These are phyloP conservation scores for Elaeis guineensis DNA, from an alignment of 176 grass and related monocot species.

Conservation along the genomic window DNA sequence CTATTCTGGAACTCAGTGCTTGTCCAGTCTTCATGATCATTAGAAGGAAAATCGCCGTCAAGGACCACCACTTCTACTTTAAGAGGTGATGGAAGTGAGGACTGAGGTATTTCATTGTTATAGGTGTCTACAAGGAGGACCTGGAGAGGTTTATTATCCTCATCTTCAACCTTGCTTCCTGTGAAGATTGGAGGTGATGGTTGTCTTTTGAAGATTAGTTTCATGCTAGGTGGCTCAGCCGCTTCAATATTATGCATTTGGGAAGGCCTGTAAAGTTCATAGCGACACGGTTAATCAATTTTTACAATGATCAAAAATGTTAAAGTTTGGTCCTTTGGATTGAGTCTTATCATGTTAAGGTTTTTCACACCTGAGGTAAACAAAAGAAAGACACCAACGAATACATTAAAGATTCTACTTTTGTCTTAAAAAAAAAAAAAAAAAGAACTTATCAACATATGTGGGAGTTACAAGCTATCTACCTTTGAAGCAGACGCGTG, in stretches of 20 bases:
- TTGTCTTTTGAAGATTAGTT: slow-evolving; percentile 37
- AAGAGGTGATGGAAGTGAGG: slow-evolving; percentile 14
- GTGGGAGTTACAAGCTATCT: background rate
- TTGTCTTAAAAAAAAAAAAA: background rate
- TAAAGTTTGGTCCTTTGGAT: background rate
- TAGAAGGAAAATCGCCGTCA: slow-evolving; percentile 47
- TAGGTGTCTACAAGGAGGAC: slow-evolving; percentile 32
- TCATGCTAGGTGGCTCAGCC: slow-evolving; percentile 14
- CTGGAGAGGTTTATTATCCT: slow-evolving; percentile 28
- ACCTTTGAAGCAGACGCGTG: slow-evolving; percentile 38
- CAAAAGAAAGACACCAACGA: too few species aligned
- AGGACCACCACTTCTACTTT: slow-evolving; percentile 70
- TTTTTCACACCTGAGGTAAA: too few species aligned
- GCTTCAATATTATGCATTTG: slow-evolving; percentile 11
- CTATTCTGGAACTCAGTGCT: slow-evolving; percentile 34
- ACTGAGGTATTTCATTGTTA: background rate
- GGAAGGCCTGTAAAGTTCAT: slow-evolving; percentile 15
- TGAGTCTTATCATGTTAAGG: background rate
- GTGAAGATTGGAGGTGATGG: slow-evolving; percentile 58
- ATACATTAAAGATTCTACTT: background rate
- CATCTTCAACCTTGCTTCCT: slow-evolving; percentile 65
- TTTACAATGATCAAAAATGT: too few species aligned
- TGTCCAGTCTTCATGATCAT: slow-evolving; percentile 38
- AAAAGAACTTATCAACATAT: too few species aligned
- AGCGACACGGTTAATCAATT: too few species aligned